These are phyloP conservation scores for Fusarium sp. DNA, from an alignment of 2,329 filamentous ascomycete genomes.

Conservation along the genomic window DNA sequence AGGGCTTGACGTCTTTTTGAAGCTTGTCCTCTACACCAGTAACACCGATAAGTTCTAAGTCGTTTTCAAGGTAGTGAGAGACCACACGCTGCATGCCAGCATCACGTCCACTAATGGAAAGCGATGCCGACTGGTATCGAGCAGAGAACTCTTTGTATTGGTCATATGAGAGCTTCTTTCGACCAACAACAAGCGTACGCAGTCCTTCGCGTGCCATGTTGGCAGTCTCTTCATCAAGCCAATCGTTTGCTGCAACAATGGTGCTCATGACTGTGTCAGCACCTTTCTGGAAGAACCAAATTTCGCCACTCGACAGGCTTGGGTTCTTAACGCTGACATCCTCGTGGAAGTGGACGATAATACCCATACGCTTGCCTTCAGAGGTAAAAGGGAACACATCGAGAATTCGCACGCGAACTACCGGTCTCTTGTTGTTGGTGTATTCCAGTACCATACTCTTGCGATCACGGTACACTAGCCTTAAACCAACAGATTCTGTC, in stretches of 20 bases:
- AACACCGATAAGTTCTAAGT: constrained; percentile 93
- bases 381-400: constrained; percentile 98
- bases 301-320: constrained; percentile 73
- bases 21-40: constrained; percentile 98
- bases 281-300: constrained; percentile 99
- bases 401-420: constrained; percentile 87
- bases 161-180: constrained; percentile 81
- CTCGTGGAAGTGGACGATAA: constrained; percentile 87
- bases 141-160: constrained; percentile 85
- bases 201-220: constrained; percentile 99
- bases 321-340: constrained; percentile 60
- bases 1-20: constrained; percentile 94
- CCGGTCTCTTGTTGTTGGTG: constrained; percentile 75
- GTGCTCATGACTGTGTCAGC: constrained; percentile 98
- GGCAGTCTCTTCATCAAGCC: constrained; percentile 98
- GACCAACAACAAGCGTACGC: constrained; percentile 92
- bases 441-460: constrained; percentile 86
- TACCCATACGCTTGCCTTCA: constrained; percentile 97
- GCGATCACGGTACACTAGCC: constrained; percentile 85
- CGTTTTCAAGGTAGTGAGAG: constrained; percentile 82
- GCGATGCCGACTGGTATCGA: constrained; percentile 80
- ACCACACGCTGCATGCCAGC: constrained; percentile 83
- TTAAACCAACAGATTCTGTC: constrained; percentile 91
- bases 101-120: constrained; percentile 84
- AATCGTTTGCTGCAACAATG: constrained; percentile 96